Conservation (phyloP, 176 grass and related monocot species). For the Chrysopogon serrulatus region DNA sequence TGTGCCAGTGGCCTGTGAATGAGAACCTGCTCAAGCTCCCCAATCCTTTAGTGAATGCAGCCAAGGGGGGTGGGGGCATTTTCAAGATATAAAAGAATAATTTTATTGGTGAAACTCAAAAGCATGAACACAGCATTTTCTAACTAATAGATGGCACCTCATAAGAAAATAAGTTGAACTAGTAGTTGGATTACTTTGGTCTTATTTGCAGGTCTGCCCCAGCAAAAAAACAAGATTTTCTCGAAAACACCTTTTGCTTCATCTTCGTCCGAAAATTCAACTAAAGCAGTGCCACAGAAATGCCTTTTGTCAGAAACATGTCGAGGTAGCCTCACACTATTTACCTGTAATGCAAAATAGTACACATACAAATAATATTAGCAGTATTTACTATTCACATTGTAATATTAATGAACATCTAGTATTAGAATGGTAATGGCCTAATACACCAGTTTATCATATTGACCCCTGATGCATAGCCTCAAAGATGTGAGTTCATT, state of each 20-base stretch:
- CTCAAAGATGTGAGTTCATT: not conserved
- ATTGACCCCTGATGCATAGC: not conserved
- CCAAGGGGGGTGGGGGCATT: no score
- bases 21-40: not conserved
- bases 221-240: conserved; percentile 54
- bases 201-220: conserved; percentile 71
- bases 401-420: not conserved
- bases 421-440: not conserved
- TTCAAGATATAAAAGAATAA: not conserved
- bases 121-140: not conserved
- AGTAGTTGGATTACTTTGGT: conserved; percentile 55
- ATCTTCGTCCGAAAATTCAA: conserved; percentile 93
- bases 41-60: not conserved
- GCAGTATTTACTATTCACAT: not conserved
- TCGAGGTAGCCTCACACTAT: conserved; percentile 80
- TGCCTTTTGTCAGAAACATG: conserved; percentile 70
- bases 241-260: conserved; percentile 59
- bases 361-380: not conserved
- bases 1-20: not conserved
- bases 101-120: not conserved
- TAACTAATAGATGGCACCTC: not conserved
- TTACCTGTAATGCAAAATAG: conserved; percentile 60
- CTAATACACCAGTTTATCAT: conserved; percentile 13
- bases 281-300: conserved; percentile 78
- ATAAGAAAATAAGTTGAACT: conserved; percentile 19